These are phyloP conservation scores for Picochlorum sp. DNA, from an alignment of 139 green algal species.

Conservation along the genomic window DNA sequence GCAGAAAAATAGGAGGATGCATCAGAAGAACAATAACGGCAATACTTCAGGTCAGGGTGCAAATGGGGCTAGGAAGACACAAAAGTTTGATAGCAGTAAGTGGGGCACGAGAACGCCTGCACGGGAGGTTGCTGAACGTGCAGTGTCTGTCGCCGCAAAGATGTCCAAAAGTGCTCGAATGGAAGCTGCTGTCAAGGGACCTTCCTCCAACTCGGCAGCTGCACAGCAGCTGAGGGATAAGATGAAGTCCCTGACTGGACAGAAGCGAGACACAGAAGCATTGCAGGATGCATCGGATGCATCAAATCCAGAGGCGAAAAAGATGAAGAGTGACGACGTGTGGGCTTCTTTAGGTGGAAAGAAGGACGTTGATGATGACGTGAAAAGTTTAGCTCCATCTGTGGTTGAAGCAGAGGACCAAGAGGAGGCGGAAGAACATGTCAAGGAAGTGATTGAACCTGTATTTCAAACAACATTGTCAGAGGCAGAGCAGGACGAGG, in stretches of 20 bases:
- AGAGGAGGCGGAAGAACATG: conserved; percentile 21
- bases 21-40: conserved; percentile 1
- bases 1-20: conserved; percentile 22
- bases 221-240: conserved; percentile 46
- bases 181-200: conserved; percentile 9
- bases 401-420: conserved; percentile 9
- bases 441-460: conserved; percentile 42
- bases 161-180: conserved; percentile 15
- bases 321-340: conserved; percentile 4
- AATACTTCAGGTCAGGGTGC: background rate
- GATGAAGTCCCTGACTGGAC: conserved; percentile 21
- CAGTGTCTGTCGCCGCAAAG: conserved; percentile 7
- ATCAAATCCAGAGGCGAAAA: conserved; percentile 1
- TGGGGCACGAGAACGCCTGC: conserved; percentile 17
- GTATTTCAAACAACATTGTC: conserved; percentile 11
- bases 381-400: conserved; percentile 14
- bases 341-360: conserved; percentile 12
- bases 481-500: conserved; percentile 16
- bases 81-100: conserved; percentile 16
- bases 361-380: conserved; percentile 4
- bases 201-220: conserved; percentile 53
- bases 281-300: background rate
- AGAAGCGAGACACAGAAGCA: conserved; percentile 8
- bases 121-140: conserved; percentile 8
- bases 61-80: background rate